Evolutionary conservation across 768 basidiomycete genomes (phyloP), one percentile per base, ranked within the genome.

Genomic region (Naematelia aurantialba): DNA sequence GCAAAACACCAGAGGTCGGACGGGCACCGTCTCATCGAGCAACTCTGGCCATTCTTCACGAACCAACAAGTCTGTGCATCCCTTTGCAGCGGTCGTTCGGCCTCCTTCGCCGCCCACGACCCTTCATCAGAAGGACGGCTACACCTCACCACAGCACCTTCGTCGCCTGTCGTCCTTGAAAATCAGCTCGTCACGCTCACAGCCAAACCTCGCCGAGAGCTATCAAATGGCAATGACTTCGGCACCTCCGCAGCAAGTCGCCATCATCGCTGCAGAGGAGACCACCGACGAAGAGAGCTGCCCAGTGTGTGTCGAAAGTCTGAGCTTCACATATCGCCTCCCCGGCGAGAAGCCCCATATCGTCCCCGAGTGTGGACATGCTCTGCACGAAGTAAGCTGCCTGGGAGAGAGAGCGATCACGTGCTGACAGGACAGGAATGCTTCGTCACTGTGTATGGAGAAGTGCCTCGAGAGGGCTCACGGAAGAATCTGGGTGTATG

Each of bases 271-370:
- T 4, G 58, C 63, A 30, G 70, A 67, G 42, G 68, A 58, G 24
- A 52, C 19, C 12, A 76, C 80, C 14, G 88, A 90, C 55, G 91
- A 93, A 70, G 87, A 88, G 54, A 89, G 88, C 70, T 99, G 96
- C 68, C 94, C 94, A 12, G 91, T 99, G 66, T 99, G 94, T 78
- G 86, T 96, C 66, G 94, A 98, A 72, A 89, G 90, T 1, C 84
- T 99, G 73, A 88, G 87, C 73, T 92, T 91, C 78, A 88, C 86
- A 77, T 96, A 91, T 79, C 83, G 92, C 61, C 79, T 99, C 13
- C 89, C 90, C 0, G 96, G 96, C 8, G 96, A 99, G 81, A 97
- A 93, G 74, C 91, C 94, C 5, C 93, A 97, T 74, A 88, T 99
- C 62, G 88, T 96, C 47, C 94, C 96, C 27, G 90, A 93, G 74